Evolutionary conservation across 352 stramenopile species (phyloP), one percentile per base, ranked within the genome.

Genomic region (Pythium phragmiticola): DNA sequence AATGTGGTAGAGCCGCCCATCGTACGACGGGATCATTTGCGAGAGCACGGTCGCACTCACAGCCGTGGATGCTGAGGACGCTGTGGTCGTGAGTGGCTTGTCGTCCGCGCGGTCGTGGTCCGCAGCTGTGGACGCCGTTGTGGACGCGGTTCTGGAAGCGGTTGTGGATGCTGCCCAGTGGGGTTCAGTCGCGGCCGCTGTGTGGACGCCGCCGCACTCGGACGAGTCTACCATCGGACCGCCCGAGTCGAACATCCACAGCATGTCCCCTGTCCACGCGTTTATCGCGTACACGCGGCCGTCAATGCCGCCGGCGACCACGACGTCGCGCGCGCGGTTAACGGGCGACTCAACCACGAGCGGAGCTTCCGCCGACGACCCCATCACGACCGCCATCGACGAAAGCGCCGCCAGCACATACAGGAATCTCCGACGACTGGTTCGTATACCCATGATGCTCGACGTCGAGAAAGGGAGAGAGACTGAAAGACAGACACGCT

Each of bases 181-280:
- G 33, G 51, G 6, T 34, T 57, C 19, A 16, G 51, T 19, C 8
- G 51, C 51, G 51, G 30, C 37, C 28, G 26, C 26, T 30, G 48
- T 41, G 14, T 56, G 46, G 45, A 47, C 26, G 26, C 26, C 34
- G 46, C 56, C 51, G 66, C 82, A 89, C 51, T 66, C 69, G 30
- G 82, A 82, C 53, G 77, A 84, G 66, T 88, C 74, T 64, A 94
- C 82, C 78, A 94, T 92, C 28, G 85, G 79, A 64, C 85, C 83
- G 46, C 85, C 85, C 26, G 85, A 92, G 70, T 94, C 83, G 48
- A 94, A 92, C 28, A 77, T 88, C 82, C 84, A 92, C 45, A 92
- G 69, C 39, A 90, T 71, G 26, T 92, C 68, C 37, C 85, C 85
- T 4, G 83, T 89, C 85, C 85, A 94, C 59, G 85, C 85, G 53